A percentile compares a stretch with the other conserved stretches of the same genome.
Evolutionary conservation across 108 stramenopile genomes (phyloP).

Genomic region (Craspedostauros australis): DNA sequence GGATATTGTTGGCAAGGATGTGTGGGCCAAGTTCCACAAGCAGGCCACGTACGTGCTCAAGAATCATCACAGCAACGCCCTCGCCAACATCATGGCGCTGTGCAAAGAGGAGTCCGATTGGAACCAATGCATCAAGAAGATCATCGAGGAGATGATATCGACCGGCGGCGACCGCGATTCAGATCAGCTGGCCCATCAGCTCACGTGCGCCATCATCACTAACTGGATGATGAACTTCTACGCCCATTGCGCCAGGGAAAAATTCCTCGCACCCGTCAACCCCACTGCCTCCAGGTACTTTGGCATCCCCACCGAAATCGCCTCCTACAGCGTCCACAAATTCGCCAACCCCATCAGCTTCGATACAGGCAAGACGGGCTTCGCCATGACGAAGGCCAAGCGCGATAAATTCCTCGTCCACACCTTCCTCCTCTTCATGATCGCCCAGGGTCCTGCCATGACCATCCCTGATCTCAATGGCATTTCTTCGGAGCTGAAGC

Average conservation of each 20-base stretch:
- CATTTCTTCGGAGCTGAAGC: conserved; percentile 54
- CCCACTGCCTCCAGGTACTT: conserved; percentile 37
- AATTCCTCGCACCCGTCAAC: conserved; percentile 28
- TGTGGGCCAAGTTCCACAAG: conserved; percentile 52
- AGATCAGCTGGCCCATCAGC: conserved; percentile 31
- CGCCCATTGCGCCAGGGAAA: conserved; percentile 19
- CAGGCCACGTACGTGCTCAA: conserved; percentile 53
- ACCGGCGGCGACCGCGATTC: conserved; percentile 17
- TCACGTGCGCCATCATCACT: conserved; percentile 47
- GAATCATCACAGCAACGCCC: conserved; percentile 32
- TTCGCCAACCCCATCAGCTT: conserved; percentile 44
- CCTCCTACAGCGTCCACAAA: conserved; percentile 40
- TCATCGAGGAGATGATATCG: conserved; percentile 36
- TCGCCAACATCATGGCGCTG: conserved; percentile 21
- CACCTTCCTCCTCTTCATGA: conserved; percentile 59
- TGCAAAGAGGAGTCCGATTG: conserved; percentile 19
- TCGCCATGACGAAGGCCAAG: conserved; percentile 40
- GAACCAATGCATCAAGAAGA: conserved; percentile 29
- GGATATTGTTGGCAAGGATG: conserved; percentile 42
- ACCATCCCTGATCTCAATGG: conserved; percentile 40
- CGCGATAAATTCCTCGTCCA: conserved; percentile 54
- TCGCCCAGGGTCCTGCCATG: conserved; percentile 55
- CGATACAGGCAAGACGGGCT: conserved; percentile 28
- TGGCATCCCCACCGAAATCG: conserved; percentile 50
- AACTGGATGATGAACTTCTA: conserved; percentile 56